Conservation (phyloP, 2,329 filamentous ascomycete genomes). For the Xylariaceae sp. region DNA sequence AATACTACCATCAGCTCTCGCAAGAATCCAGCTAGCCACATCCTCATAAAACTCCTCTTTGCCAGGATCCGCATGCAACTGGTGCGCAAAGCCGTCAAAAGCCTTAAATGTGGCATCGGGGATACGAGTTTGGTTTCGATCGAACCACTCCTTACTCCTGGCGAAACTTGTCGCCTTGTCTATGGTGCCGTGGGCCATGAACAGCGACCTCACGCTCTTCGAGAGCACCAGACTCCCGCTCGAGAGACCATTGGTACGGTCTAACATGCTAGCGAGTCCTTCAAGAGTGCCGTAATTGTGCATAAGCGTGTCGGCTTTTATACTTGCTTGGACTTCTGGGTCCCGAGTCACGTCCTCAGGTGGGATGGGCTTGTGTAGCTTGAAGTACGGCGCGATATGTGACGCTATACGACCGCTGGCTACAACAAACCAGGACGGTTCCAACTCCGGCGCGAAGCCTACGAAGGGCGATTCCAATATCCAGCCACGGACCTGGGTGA, state of each 20-base stretch:
- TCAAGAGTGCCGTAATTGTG: constrained; percentile 86
- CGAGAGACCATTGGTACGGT: constrained; percentile 60
- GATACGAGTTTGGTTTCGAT: constrained; percentile 45
- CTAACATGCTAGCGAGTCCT: constrained; percentile 70
- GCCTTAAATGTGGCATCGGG: constrained; percentile 65
- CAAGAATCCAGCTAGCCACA: constrained; percentile 61
- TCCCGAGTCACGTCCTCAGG: constrained; percentile 63
- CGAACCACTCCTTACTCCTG: constrained; percentile 59
- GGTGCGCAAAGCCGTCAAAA: constrained; percentile 77
- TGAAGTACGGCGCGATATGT: constrained; percentile 60
- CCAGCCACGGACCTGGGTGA: constrained; percentile 63
- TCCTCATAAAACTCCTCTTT: constrained; percentile 53
- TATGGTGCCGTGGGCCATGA: constrained; percentile 69
- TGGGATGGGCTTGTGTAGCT: constrained; percentile 62
- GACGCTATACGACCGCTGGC: constrained; percentile 61
- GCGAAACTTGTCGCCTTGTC: constrained; percentile 65
- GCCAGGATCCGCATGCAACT: constrained; percentile 58
- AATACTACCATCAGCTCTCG: constrained; percentile 28
- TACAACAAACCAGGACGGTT: constrained; percentile 60
- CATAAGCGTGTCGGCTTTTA: constrained; percentile 63
- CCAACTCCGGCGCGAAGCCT: constrained; percentile 59
- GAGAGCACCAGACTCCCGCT: constrained; percentile 49
- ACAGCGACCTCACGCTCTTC: constrained; percentile 56
- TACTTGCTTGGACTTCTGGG: constrained; percentile 53
- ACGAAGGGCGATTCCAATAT: constrained; percentile 76